Evolutionary conservation across 2,329 filamentous ascomycete genomes (phyloP).

Genomic region (Sclerotinia borealis): DNA sequence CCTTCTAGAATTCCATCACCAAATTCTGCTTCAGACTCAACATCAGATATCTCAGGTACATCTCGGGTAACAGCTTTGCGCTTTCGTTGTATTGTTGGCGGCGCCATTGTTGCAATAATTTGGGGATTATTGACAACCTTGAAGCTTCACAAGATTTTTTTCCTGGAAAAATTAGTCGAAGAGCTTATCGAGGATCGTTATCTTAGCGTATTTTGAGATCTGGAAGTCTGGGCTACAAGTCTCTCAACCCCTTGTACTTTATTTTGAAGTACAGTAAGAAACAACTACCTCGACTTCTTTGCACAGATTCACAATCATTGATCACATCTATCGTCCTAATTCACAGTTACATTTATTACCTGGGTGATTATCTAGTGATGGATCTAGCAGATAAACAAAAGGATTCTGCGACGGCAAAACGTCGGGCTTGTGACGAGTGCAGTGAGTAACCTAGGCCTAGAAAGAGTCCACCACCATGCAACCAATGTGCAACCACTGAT

Average conservation of each 20-base stretch:
- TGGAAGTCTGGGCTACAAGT: neutral
- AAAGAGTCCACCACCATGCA: neutral
- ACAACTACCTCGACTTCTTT: neutral
- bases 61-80: constrained; percentile 57
- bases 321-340: neutral
- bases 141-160: constrained; percentile 18
- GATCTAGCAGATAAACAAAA: constrained; percentile 11
- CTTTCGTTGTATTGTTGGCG: constrained; percentile 39
- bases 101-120: constrained; percentile 26
- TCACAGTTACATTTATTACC: neutral
- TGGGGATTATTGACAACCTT: constrained; percentile 10
- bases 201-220: constrained; percentile 20
- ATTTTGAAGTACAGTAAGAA: neutral
- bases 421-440: constrained; percentile 61
- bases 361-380: constrained; percentile 13
- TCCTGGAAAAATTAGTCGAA: constrained; percentile 9
- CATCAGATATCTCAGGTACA: constrained; percentile 41
- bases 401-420: constrained; percentile 38
- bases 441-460: constrained; percentile 41
- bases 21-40: constrained; percentile 57
- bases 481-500: constrained; percentile 20
- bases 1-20: constrained; percentile 48
- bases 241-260: neutral
- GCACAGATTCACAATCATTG: neutral
- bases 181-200: constrained; percentile 18